A percentile compares a stretch with the other conserved stretches of the same genome.
Evolutionary conservation across 78 protist species (phyloP).

Genomic region (Dictyostelium purpureum): DNA sequence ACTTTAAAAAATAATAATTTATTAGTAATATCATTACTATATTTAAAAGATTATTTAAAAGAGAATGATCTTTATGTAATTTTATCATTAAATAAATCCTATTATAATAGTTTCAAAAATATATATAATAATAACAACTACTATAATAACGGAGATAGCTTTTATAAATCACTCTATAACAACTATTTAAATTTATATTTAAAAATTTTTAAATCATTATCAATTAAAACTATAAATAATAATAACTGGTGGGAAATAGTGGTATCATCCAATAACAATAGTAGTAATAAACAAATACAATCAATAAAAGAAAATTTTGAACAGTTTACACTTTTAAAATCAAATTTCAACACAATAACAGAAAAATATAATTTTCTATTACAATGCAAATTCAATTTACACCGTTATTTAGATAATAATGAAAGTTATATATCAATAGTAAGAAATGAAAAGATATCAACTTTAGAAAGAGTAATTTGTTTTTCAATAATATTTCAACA

Average conservation of each 20-base stretch:
- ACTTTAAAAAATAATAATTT: not conserved
- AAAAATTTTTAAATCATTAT: not conserved
- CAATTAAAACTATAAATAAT: not conserved
- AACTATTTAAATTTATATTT: not conserved
- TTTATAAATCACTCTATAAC: not conserved
- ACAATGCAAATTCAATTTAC: constrained; percentile 10
- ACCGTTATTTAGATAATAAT: not conserved
- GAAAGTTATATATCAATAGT: not conserved
- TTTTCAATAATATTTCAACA: constrained; percentile 2
- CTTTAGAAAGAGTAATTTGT: not conserved
- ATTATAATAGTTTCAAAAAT: not conserved
- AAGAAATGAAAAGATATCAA: not conserved
- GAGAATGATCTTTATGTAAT: not conserved
- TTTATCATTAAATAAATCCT: not conserved
- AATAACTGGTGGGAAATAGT: not conserved
- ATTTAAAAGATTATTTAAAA: not conserved
- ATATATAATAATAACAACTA: too few species aligned
- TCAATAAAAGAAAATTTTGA: too few species aligned
- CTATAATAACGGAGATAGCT: not conserved
- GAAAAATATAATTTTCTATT: not conserved
- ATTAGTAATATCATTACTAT: not conserved
- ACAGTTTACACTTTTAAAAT: too few species aligned
- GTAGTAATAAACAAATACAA: not conserved
- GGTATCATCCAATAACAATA: not conserved
- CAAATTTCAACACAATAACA: not conserved